Base-by-base conservation (phyloP, 2,329 filamentous ascomycete species). In the Talaromyces marneffei region DNA sequence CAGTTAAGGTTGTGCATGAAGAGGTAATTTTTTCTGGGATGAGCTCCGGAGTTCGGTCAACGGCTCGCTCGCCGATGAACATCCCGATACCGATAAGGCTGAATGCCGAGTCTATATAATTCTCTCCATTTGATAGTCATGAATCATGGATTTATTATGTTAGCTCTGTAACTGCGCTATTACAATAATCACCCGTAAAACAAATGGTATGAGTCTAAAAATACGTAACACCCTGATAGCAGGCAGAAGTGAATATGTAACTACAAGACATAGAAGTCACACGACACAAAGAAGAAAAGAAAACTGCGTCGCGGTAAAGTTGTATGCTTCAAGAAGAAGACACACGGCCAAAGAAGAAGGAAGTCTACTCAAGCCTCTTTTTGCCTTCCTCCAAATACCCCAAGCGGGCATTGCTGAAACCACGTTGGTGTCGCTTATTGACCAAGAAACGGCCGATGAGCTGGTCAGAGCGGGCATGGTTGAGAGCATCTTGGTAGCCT, bases 301-400 rank as follows among this genome's bases (percentile, higher is more conserved):
- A n/a, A 37, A 44, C 20, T 31, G 55, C 58, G 48, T 60, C 46
- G 27, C 35, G 29, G 33, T 27, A 6, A 52, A 59, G 8, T 39
- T 33, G 31, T 46, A 57, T 56, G 25, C 27, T 18, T 29, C 44
- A 42, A 27, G 16, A 35, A 4, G 35, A n/a, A n/a, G 23, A 7
- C 14, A 18, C 31, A 25, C 25, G 23, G n/a, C 9, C 6, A 35
- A 42, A 52, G 12, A 57, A 33, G 31, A 23, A 10, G 8, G 42
- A 53, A 59, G 62, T 62, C 64, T 73, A 80, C 66, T 99, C 94
- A 71, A 96, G 95, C 74, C 94, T 90, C 84, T 97, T 99, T 84
- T 99, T 99, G 58, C 94, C 94, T 77, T 99, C 94, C 75, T 99
- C 94, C 59, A 95, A 85, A 68, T 89, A 94, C 33, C 91, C 83